These are phyloP conservation scores for Leishmania braziliensis DNA, from an alignment of 208 protist species.

Conservation along the genomic window DNA sequence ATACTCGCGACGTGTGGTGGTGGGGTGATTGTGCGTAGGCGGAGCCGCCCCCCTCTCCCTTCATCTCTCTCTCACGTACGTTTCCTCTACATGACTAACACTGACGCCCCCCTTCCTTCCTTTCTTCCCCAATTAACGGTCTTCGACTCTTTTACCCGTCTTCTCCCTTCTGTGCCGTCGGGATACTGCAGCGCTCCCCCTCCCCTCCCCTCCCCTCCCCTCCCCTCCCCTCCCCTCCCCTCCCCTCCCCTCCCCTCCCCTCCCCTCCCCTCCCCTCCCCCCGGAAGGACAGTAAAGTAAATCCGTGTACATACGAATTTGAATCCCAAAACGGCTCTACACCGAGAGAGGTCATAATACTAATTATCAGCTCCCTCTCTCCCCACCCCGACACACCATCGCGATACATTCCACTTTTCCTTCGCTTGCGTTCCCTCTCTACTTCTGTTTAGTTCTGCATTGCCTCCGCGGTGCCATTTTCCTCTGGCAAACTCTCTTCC, in stretches of 20 bases:
- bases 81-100: not conserved
- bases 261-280: not conserved
- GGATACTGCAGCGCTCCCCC: not conserved
- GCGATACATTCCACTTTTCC: not conserved
- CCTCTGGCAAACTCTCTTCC: not conserved
- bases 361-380: not conserved
- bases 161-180: not conserved
- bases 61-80: not conserved
- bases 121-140: not conserved
- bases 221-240: too few species aligned
- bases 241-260: too few species aligned
- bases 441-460: not conserved
- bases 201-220: too few species aligned
- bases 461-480: not conserved
- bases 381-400: not conserved
- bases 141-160: not conserved
- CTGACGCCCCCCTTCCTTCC: not conserved
- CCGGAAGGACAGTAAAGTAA: not conserved
- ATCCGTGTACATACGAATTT: not conserved
- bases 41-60: not conserved
- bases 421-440: not conserved
- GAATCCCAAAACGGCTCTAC: not conserved
- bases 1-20: not conserved
- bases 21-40: not conserved
- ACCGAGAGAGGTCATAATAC: not conserved